phyloP scores from a whole-genome alignment of 306 rosid genomes.

The Myrica gale region DNA sequence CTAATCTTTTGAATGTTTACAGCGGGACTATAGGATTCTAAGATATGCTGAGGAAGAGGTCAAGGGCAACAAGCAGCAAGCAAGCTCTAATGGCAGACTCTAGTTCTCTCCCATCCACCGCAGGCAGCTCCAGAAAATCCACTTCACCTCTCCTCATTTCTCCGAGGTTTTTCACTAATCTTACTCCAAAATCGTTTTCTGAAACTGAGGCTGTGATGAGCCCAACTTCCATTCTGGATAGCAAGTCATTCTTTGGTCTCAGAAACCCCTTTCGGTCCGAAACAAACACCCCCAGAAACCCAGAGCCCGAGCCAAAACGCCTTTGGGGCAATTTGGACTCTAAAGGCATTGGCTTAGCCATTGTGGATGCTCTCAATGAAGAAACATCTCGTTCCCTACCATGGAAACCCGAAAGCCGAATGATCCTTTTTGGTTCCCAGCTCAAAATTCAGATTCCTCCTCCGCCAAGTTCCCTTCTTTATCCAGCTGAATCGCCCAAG shows the following conservation, averaged over 20 bases:
- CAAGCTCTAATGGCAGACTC: constrained; percentile 55
- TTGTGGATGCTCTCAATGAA: constrained; percentile 67
- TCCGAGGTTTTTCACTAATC: constrained; percentile 58
- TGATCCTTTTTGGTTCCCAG: constrained; percentile 81
- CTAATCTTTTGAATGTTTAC: constrained; percentile 22
- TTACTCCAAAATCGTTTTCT: constrained; percentile 39
- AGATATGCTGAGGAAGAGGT: constrained; percentile 32
- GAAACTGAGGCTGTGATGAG: constrained; percentile 69
- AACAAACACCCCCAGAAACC: constrained; percentile 47
- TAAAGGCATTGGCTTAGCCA: constrained; percentile 71
- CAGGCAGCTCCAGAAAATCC: constrained; percentile 39
- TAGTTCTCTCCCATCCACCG: constrained; percentile 41
- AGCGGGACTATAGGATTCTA: constrained; percentile 25
- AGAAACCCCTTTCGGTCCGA: constrained; percentile 62
- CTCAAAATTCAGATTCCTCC: constrained; percentile 71
- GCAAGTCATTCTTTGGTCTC: constrained; percentile 48
- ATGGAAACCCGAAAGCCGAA: constrained; percentile 43
- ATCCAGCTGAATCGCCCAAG: constrained; percentile 35
- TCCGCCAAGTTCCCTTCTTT: constrained; percentile 22
- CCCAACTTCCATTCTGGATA: constrained; percentile 83
- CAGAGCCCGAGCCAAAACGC: constrained; percentile 46
- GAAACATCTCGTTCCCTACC: constrained; percentile 36
- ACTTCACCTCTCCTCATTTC: constrained; percentile 51
- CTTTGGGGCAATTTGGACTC: constrained; percentile 56
- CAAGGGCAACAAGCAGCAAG: constrained; percentile 25